These are phyloP conservation scores for Chimonanthus praecox DNA, from an alignment of 164 flowering plant genomes.

Conservation along the genomic window DNA sequence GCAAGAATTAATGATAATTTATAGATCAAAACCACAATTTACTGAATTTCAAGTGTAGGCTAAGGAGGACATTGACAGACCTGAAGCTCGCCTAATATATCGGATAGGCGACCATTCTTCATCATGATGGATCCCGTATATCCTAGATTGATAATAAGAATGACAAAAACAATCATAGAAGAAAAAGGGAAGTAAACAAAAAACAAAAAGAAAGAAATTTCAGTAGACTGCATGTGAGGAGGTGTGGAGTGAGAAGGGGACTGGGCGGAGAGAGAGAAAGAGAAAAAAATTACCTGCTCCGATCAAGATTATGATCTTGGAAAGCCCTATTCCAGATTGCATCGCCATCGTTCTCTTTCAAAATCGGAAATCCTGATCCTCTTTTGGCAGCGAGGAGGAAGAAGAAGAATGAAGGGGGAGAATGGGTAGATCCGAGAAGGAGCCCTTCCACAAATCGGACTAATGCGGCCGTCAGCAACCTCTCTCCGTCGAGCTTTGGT, in stretches of 20 bases:
- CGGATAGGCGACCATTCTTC: conserved; percentile 65
- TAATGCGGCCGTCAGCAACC: too few species aligned
- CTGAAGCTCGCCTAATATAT: conserved; percentile 70
- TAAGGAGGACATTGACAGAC: conserved; percentile 17
- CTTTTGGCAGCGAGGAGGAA: too few species aligned
- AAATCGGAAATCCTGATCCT: background rate
- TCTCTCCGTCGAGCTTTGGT: too few species aligned
- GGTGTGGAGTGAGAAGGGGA: too few species aligned
- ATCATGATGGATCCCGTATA: conserved; percentile 58
- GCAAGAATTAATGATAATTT: too few species aligned
- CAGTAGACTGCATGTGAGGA: too few species aligned
- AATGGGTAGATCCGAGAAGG: too few species aligned
- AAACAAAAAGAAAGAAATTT: background rate
- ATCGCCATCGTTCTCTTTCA: conserved; percentile 46
- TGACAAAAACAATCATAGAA: too few species aligned
- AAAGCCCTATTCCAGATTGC: conserved; percentile 65
- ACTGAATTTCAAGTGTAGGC: background rate
- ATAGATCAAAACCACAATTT: too few species aligned
- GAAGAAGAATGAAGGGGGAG: too few species aligned
- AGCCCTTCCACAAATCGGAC: too few species aligned
- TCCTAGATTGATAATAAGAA: conserved; percentile 31
- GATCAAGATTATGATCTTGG: conserved; percentile 51
- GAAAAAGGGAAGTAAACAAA: background rate
- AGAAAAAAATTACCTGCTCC: conserved; percentile 53
- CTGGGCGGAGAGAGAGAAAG: too few species aligned